Evolutionary conservation across 768 basidiomycete species (phyloP), one percentile per base, ranked within the genome.

Genomic region (Phylloporus sp.): DNA sequence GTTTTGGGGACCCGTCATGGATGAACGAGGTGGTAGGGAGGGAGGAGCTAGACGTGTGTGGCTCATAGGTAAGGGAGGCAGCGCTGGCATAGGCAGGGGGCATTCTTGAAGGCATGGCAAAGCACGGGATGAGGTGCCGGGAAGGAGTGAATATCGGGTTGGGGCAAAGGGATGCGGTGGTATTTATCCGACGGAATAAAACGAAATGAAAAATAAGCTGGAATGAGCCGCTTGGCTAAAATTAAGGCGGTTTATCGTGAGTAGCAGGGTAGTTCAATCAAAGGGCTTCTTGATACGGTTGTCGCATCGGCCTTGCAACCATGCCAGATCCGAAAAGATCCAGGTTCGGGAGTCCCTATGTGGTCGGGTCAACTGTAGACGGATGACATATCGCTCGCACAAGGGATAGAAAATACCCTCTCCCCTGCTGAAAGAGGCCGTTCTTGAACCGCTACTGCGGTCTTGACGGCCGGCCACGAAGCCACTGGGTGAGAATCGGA

Each of bases 1-100:
- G 44, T 47, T 66, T 60, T 29, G 55, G 44, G 32, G 58, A 50
- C 24, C 34, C 49, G 28, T 57, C 57, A 28, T 65, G 63, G 42
- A 65, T 60, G 50, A 69, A 35, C 43, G 75, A 53, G 39, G 67
- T 53, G n/a, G 62, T 41, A 12, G 68, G 54, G 1, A 63, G 46
- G 4, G 62, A 49, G 29, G 63, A 47, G 28, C 54, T 2, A 29
- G 45, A 57, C 10, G 60, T 53, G 35, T 63, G 65, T 20, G 64
- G 49, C 9, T 69, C 67, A 18, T 69, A 63, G 40, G 58, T 50
- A 54, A 61, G 60, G 31, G 69, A 62, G 47, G 61, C 60, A 6
- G 66, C 51, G 56, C 63, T 53, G 42, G 64, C 50, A 54, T 67
- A 56, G 60, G 68, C 45, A 46, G 68, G 27, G 18, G 68, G 55